Evolutionary conservation across 1,139 yeast species (phyloP).

Genomic region (Blastobotrys serpentis): DNA sequence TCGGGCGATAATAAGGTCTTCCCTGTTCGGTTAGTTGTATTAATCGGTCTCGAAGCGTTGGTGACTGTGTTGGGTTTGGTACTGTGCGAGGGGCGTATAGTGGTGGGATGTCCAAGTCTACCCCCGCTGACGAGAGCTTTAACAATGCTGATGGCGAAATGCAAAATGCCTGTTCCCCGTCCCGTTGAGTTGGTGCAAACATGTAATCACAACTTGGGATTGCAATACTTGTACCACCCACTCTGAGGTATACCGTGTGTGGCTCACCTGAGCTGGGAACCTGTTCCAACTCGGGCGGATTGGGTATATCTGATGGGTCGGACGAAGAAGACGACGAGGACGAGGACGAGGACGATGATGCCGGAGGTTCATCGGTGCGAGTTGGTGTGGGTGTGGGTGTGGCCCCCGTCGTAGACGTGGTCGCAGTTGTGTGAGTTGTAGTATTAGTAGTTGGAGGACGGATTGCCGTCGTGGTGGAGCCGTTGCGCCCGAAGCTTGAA

Average conservation of each 20-base stretch:
- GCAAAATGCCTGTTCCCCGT: constrained; percentile 17
- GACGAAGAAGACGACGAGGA: no score
- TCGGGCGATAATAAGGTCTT: constrained; percentile 11
- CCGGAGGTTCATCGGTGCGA: no score
- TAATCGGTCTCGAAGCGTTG: constrained; percentile 8
- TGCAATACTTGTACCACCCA: constrained; percentile 12
- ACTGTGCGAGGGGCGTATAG: constrained; percentile 4
- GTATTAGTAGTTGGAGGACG: constrained; percentile 12
- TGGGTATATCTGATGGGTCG: no score
- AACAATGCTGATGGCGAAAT: constrained; percentile 17
- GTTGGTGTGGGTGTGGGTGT: no score
- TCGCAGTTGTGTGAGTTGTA: constrained; percentile 7
- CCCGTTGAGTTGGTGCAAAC: constrained; percentile 10
- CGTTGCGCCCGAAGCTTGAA: neutral
- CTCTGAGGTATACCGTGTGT: neutral
- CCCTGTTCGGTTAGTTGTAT: neutral
- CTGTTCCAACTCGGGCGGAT: no score
- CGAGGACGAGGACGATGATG: no score
- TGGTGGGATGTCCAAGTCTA: constrained; percentile 14
- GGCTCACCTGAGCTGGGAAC: no score
- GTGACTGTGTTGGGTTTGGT: neutral
- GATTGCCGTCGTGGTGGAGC: constrained; percentile 9
- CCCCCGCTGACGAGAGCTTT: constrained; percentile 12
- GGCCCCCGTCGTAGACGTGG: no score
- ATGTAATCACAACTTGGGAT: constrained; percentile 22